A percentile compares a stretch with the other conserved stretches of the same genome.
These are phyloP conservation scores for Torulaspora gathmanii DNA, from an alignment of 805 yeast species.

Conservation along the genomic window DNA sequence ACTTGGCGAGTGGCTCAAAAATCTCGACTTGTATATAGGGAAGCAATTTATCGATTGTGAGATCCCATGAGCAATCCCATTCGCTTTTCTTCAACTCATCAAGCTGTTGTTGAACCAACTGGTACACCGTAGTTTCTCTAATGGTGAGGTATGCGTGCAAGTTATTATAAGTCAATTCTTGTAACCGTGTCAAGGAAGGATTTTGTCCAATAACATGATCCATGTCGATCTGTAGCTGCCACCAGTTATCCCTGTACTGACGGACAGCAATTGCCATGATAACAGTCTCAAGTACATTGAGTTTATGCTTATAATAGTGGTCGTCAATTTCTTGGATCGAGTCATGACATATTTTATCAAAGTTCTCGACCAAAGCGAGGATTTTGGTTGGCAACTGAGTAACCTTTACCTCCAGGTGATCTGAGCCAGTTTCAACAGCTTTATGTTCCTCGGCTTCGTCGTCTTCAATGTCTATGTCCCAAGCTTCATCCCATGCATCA, in stretches of 20 bases:
- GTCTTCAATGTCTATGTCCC: slow-evolving; percentile 23
- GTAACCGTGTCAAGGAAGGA: slow-evolving; percentile 15
- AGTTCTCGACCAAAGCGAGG: slow-evolving; percentile 10
- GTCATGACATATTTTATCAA: slow-evolving; percentile 17
- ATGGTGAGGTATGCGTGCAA: slow-evolving; percentile 19
- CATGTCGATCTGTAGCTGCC: slow-evolving; percentile 29
- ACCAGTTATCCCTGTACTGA: slow-evolving; percentile 26
- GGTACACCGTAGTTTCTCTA: slow-evolving; percentile 16
- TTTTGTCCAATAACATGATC: slow-evolving; percentile 11
- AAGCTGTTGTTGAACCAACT: slow-evolving; percentile 19
- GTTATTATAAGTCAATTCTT: slow-evolving; percentile 23
- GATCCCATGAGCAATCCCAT: slow-evolving; percentile 22
- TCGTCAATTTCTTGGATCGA: slow-evolving; percentile 16
- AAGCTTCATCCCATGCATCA: slow-evolving; percentile 26
- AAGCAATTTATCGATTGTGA: slow-evolving; percentile 19
- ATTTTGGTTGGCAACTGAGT: slow-evolving; percentile 23
- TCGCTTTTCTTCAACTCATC: slow-evolving; percentile 23
- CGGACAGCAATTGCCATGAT: slow-evolving; percentile 24
- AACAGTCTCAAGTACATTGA: slow-evolving; percentile 29
- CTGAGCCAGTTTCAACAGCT: not conserved
- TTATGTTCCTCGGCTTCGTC: slow-evolving; percentile 1
- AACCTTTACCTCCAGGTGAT: slow-evolving; percentile 1
- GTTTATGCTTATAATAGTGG: slow-evolving; percentile 23
- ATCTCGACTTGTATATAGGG: slow-evolving; percentile 23
- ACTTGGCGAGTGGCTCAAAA: slow-evolving; percentile 16